Evolutionary conservation across 441 rosid genomes (phyloP).

Genomic region (Aleurites moluccanus): DNA sequence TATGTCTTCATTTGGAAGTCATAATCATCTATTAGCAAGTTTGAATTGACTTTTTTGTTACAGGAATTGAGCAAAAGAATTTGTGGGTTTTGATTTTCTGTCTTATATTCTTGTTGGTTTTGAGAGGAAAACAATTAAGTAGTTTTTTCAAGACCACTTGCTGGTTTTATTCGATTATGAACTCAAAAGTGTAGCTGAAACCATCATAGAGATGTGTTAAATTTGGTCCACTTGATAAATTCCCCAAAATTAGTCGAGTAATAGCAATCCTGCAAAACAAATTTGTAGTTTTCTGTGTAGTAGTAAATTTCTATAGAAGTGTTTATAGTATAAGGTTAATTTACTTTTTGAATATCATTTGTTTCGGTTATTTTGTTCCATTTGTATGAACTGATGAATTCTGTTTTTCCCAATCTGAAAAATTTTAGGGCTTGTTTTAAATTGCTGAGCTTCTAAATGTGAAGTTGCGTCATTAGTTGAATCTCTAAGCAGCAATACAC

Average conservation of each 20-base stretch:
- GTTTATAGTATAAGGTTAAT: not conserved
- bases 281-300: not conserved
- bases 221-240: not conserved
- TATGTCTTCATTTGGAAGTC: constrained; percentile 34
- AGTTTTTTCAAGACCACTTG: constrained; percentile 9
- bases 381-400: not conserved
- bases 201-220: not conserved
- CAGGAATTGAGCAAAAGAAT: constrained; percentile 21
- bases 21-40: constrained; percentile 24
- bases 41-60: constrained; percentile 9
- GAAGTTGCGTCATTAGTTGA: not conserved
- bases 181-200: not conserved
- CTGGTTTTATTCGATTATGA: constrained; percentile 17
- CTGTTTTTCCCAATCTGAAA: not conserved
- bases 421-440: too few relatives aligned
- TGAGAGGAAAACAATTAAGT: constrained; percentile 11
- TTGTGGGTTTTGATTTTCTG: constrained; percentile 17
- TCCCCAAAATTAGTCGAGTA: not conserved
- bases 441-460: not conserved
- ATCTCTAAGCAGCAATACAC: constrained; percentile 9
- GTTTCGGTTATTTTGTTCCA: not conserved
- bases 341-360: not conserved
- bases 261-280: not conserved
- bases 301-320: not conserved
- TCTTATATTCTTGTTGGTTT: constrained; percentile 17